Conservation (phyloP, 768 basidiomycete species). For the Tephrocybe rancida region DNA sequence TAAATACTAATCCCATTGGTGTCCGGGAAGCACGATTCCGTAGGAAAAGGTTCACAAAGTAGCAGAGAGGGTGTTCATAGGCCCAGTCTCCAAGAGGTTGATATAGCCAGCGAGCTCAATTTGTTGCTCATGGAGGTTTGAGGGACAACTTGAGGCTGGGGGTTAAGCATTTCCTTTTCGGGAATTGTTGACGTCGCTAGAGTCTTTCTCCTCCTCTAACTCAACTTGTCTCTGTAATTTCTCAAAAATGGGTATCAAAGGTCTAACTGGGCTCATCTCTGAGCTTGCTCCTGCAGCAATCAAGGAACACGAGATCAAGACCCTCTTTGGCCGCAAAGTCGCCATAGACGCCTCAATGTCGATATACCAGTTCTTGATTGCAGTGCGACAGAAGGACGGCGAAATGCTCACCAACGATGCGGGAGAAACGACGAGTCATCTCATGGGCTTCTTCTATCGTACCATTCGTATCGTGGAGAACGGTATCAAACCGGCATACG, state of each 20-base stretch:
- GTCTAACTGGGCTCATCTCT: slow-evolving; percentile 85
- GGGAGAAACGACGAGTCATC: slow-evolving; percentile 96
- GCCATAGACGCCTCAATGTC: slow-evolving; percentile 99
- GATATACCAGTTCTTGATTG: slow-evolving; percentile 97
- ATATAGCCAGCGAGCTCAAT: no score
- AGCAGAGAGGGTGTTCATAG: no score
- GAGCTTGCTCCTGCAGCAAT: slow-evolving; percentile 91
- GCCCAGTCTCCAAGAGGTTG: no score
- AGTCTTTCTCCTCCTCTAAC: no score
- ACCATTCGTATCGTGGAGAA: slow-evolving; percentile 98
- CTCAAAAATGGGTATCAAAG: slow-evolving; percentile 89
- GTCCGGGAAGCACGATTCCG: no score
- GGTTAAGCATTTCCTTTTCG: no score
- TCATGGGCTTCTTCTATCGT: slow-evolving; percentile 98
- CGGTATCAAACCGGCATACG: slow-evolving; percentile 96
- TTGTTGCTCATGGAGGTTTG: no score
- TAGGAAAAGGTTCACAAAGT: no score
- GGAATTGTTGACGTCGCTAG: no score
- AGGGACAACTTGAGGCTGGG: no score
- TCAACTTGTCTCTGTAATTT: slow-evolving; percentile 4
- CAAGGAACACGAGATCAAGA: slow-evolving; percentile 94
- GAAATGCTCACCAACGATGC: slow-evolving; percentile 97
- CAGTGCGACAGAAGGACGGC: slow-evolving; percentile 94
- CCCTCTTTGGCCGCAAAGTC: slow-evolving; percentile 96
- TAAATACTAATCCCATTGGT: no score